Percentiles rank a stretch among this genome's conserved stretches.
Evolutionary conservation across 352 stramenopile genomes (phyloP).

Genomic region (Phytophthora europaea): DNA sequence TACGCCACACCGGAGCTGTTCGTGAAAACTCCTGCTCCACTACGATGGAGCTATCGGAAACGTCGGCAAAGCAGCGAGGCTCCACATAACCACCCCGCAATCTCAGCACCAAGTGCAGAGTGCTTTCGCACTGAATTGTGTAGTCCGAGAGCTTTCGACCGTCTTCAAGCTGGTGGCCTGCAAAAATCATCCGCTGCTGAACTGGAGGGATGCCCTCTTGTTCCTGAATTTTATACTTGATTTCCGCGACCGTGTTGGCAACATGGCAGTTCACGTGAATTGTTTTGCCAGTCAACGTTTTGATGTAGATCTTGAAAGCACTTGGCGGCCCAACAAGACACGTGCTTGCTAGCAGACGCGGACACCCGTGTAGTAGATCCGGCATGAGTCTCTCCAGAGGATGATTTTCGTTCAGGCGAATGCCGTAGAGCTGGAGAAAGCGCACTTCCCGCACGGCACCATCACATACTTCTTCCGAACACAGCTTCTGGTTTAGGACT

Average conservation of each 20-base stretch:
- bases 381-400: not conserved
- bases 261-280: not conserved
- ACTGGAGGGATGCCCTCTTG: conserved; percentile 6
- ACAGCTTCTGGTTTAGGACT: not conserved
- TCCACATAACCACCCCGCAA: not conserved
- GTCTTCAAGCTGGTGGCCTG: conserved; percentile 7
- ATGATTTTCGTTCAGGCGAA: not conserved
- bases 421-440: conserved; percentile 27
- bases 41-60: not conserved
- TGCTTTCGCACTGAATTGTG: not conserved
- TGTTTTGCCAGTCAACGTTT: conserved; percentile 1
- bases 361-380: not conserved
- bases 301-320: not conserved
- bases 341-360: not conserved
- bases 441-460: not conserved
- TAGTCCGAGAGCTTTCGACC: conserved; percentile 1
- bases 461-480: not conserved
- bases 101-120: not conserved
- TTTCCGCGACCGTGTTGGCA: not conserved
- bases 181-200: conserved; percentile 10
- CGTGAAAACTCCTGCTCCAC: not conserved
- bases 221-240: conserved; percentile 2
- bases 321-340: not conserved
- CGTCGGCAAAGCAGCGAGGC: not conserved
- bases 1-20: conserved; percentile 13